Base-by-base conservation (phyloP, 768 basidiomycete species). In the Lactarius akahatsu region DNA sequence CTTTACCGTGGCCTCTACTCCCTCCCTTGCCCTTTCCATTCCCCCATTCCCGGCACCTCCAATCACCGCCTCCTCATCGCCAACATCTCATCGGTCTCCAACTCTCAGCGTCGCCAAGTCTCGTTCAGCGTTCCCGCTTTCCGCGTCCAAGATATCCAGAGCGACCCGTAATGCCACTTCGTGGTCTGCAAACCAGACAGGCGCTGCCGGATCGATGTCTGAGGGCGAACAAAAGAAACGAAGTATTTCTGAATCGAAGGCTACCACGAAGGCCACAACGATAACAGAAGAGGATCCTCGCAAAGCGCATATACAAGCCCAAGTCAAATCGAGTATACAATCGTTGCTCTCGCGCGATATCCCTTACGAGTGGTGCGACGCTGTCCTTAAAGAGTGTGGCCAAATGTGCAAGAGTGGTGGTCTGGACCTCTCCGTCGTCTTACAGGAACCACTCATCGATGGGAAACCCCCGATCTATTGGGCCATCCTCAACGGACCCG, bases 401-500 rank as follows among this genome's bases (percentile, higher is more conserved):
- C 83, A 85, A 26, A 86, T 85, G 0, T 90, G 89, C 70, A 69
- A 73, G 16, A 72, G 78, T 0, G 78, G 84, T 43, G 76, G 75
- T 20, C 66, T 90, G 0, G 80, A 84, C 1, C 76, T 90, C 50
- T 79, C 85, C 0, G 65, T 77, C 0, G 71, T 91, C 13, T 75
- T 91, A 1, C 89, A 90, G 71, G 85, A 89, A 57, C 81, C 75
- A 32, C 82, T 78, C 5, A 83, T 90, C 38, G 89, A 90, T 70
- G 79, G 77, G 0, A 87, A 86, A 71, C 85, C 86, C 0, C 85
- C 88, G 0, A 70, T 91, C 2, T 91, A 90, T 71, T 91, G 90
- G 90, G 85, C 85, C 0, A 85, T 91, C 69, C 76, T 90, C 43
- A 67, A 66, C 87, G 87, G 65, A 80, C 80, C 8, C 73, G 79